Evolutionary conservation across 2,329 filamentous ascomycete species (phyloP), one percentile per base, ranked within the genome.

Genomic region (Chaetoscypha palmicola): DNA sequence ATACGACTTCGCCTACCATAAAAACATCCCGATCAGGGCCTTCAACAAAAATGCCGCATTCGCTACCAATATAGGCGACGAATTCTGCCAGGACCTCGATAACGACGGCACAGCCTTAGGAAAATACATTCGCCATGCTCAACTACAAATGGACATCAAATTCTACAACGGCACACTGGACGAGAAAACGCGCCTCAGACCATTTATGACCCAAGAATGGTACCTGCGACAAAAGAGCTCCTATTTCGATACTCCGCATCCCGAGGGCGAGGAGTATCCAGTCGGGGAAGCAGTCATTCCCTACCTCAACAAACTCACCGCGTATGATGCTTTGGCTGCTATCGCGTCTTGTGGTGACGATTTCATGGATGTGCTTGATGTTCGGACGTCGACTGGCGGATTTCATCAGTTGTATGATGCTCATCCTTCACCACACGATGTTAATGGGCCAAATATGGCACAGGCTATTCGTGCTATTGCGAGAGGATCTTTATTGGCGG

Each of bases 281-380:
- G 23, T 38, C 11, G 52, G 47, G 10, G 38, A 54, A 14, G 50
- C 47, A 17, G 51, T 58, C n/a, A 24, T 58, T 7, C 44, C 51
- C 2, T 59, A 50, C 28, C 47, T 58, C 41, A 52, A 41, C 10
- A 54, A 53, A 26, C 45, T 58, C 9, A 46, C 52, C 4, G 52
- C 50, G 2, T 60, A 60, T 36, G 58, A 60, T 38, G 57, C 56
- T 11, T 35, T 60, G 1, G 57, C 58, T 10, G 58, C 57, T 8
- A 37, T 60, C n/a, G 57, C 51, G 2, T 46, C 53, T 1, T 44
- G 47, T 3, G 54, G 54, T 11, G 45, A 55, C 8, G 55, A 56
- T 45, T 46, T 56, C 3, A 37, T 60, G 5, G n/a, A 50, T 9
- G 2, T 11, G 5, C 36, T 45, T 10, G 19, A 30, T 7, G 38